Base-by-base conservation (phyloP, 202 grass and related monocot species). In the Digitaria exilis region DNA sequence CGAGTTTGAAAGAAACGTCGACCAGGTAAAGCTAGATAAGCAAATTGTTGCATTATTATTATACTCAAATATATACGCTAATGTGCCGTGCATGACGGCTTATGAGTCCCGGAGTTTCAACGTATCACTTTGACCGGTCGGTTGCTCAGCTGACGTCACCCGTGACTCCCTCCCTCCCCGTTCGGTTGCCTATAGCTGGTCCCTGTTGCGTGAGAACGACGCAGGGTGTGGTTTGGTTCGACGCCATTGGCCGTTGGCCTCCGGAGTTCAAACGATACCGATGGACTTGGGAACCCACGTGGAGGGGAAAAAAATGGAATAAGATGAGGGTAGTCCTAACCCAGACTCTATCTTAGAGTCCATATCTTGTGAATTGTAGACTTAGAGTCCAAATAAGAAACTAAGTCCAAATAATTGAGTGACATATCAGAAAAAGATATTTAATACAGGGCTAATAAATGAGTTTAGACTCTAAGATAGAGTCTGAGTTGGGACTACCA, bases 101-200 rank as follows among this genome's bases (percentile, higher is more conserved):
- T 56, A 64, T 67, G 4, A 7, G 22, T 19, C 25, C 61, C 19
- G 22, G 9, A 0, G 18, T 29, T 85, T 89, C 82, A 85, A 85
- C 82, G 71, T 89, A 85, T 89, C 82, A 71, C 56, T 5, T 71
- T 76, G 87, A 81, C 71, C 5, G 0, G 16, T 13, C 31, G 7
- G 24, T 21, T 51, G 4, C 16, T 1, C 16, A 0, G 54, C 26
- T 77, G 70, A 65, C 2, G 44, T 76, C 82, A 77, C 0, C 34
- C 61, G 24, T 70, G 77, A 89, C 76, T 76, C 28, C 35, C n/a
- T 19, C 21, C 3, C 28, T 24, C n/a, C 43, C 5, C 1, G 11
- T 0, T 12, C 0, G 39, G n/a, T n/a, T n/a, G n/a, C n/a, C n/a
- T n/a, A n/a, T 0, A 5, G 34, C 15, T 14, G 31, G 7, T 52